Evolutionary conservation across 495 filamentous ascomycete species (phyloP), one percentile per base, ranked within the genome.

Genomic region (Penicillium flavigenum): DNA sequence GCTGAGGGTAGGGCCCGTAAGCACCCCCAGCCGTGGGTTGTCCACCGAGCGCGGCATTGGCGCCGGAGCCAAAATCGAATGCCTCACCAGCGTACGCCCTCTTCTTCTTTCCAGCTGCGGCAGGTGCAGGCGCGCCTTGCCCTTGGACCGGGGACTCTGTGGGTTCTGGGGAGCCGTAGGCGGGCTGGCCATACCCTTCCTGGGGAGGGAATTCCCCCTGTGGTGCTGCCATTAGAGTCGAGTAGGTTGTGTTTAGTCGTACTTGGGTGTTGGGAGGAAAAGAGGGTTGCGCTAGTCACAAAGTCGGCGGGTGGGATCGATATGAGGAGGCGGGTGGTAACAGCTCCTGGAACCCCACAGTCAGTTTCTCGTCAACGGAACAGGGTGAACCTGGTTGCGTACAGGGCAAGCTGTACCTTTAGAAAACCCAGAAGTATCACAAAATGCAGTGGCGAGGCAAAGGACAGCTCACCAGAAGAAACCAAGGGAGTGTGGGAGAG

Each of bases 61-160:
- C 89, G 62, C 94, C 94, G 31, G 83, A 83, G 32, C 88, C 92
- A 66, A 98, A 92, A 11, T 96, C 95, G 71, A 93, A 98, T 6
- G 92, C 93, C 69, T 92, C 88, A 26, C 90, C 90, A 24, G 95
- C 94, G 78, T 98, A 98, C 42, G 87, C 85, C 72, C 91, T 81
- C 80, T 96, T 96, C 81, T 92, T 96, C 72, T 87, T 81, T 78
- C 78, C 84, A 72, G 58, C 81, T 9, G 67, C 69, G 29, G 29
- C 46, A 20, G 66, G 67, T 39, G 69, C 52, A 53, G 67, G 56
- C 14, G 68, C 66, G 27, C 60, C 69, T 46, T 67, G 70, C 50
- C 61, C 67, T 27, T 64, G 51, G 39, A 58, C 72, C 38, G 68
- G 56, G 31, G 66, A 64, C 48, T 69, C 71, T 44, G 66, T 60